Evolutionary conservation across 2,329 filamentous ascomycete genomes (phyloP), one percentile per base, ranked within the genome.

Genomic region (Xenoacremonium recifei): DNA sequence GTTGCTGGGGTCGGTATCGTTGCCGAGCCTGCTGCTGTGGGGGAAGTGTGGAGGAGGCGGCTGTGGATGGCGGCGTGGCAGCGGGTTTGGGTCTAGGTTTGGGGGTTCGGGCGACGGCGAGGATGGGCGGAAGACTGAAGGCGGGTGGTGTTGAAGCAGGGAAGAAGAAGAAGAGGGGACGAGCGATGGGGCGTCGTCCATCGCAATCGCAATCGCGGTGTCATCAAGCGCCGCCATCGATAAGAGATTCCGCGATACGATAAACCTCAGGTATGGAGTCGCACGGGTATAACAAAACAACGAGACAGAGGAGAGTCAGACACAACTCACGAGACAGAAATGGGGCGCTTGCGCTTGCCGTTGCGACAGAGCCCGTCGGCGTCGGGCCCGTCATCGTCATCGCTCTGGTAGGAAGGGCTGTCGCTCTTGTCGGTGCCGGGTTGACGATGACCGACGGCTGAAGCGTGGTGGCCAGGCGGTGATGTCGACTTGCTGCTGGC

Each of bases 271-370:
- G n/a, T n/a, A n/a, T n/a, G n/a, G n/a, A n/a, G n/a, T n/a, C n/a
- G n/a, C n/a, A n/a, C n/a, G n/a, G n/a, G n/a, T n/a, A n/a, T n/a
- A 36, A 31, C 33, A 37, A 33, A 10, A 35, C 31, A 21, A 44
- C 34, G 23, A 34, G n/a, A n/a, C n/a, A n/a, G n/a, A n/a, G 16
- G 35, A 27, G 30, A 39, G 18, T 37, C n/a, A 44, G 37, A 44
- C 21, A 49, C 47, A 43, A 57, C 55, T 50, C 72, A 82, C 78
- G 78, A 81, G 47, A 81, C 78, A 45, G 78, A 80, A 37, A 80
- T 71, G 45, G 77, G 76, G 44, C 79, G 71, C 61, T 82, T 83
- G 48, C 79, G 75, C 63, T 83, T 83, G 44, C 75, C 61, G 17
- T 52, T 55, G 44, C 58, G 59, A 46, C 53, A 55, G 20, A 56